Evolutionary conservation across 2,329 filamentous ascomycete species (phyloP), one percentile per base, ranked within the genome.

Genomic region (Ceratocystiopsis minuta): DNA sequence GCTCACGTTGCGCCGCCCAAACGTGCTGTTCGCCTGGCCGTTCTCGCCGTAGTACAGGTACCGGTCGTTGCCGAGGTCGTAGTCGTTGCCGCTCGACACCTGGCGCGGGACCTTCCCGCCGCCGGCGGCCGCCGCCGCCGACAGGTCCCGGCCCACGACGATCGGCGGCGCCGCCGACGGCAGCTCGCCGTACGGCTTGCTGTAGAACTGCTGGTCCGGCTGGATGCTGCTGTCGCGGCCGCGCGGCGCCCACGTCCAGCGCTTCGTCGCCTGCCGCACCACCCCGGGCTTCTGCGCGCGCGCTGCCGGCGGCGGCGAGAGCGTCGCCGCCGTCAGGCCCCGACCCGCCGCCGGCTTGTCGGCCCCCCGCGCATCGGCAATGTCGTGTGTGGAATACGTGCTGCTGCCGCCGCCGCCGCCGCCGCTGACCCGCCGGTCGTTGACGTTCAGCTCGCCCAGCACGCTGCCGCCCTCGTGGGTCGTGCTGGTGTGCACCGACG

Each of bases 1-100:
- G 53, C 79, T 85, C 3, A 83, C 78, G 46, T 79, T 75, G 37
- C 78, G 61, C 38, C 69, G 61, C 16, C 58, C 61, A 41, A 61
- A 61, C 1, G 53, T 52, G 20, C 44, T 44, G 20, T 34, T 16
- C 33, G 4, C 5, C 16, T 34, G 24, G 5, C n/a, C 36, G 40
- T 38, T 38, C n/a, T 42, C 39, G 18, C 40, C 42, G 32, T 55
- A 47, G 43, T 57, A 40, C 16, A 42, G 28, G 37, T 48, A 43
- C 12, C 43, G 45, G 41, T 46, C 45, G 40, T 37, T 47, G 38
- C 42, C 43, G 5, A 47, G 56, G 24, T 60, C 60, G 43, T 64
- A 70, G 52, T 78, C 74, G 45, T 70, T 73, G 1, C 73, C 74
- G 6, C 68, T 70, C 13, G 70, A 75, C 5, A 75, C 62, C 53